phyloP scores from a whole-genome alignment of 768 basidiomycete species.

The Tylopilus subfusipes region DNA sequence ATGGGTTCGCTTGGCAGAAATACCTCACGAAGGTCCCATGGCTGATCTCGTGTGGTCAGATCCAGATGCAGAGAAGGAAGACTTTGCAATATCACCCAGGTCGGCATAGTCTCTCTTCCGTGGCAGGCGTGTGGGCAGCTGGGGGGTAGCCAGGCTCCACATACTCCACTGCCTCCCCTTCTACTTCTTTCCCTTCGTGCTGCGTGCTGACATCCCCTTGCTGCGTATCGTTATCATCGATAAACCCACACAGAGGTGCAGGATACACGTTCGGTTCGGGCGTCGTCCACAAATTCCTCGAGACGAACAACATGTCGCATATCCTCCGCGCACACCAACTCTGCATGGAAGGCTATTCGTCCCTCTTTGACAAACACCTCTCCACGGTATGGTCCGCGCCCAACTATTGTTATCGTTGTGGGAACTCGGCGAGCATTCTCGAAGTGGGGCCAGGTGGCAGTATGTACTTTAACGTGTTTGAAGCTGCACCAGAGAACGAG shows the following conservation, averaged over 20 bases:
- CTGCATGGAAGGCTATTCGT: constrained; percentile 99
- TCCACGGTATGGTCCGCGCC: constrained; percentile 99
- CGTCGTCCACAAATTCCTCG: constrained; percentile 95
- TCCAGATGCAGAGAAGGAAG: constrained; percentile 98
- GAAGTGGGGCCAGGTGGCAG: constrained; percentile 88
- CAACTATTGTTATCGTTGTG: constrained; percentile 98
- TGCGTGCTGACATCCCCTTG: constrained; percentile 5
- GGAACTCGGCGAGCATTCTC: constrained; percentile 93
- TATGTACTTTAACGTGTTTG: constrained; percentile 97
- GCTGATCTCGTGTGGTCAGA: constrained; percentile 99
- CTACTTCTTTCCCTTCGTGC: constrained; percentile 8
- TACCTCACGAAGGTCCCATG: constrained; percentile 99
- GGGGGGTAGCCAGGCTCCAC: constrained; percentile 7
- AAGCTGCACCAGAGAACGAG: constrained; percentile 98
- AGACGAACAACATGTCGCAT: constrained; percentile 94
- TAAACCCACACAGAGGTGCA: constrained; percentile 65
- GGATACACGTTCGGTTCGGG: constrained; percentile 99
- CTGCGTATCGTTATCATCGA: neutral
- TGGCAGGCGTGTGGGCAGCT: constrained; percentile 3
- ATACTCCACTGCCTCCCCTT: constrained; percentile 6
- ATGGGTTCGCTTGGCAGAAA: constrained; percentile 54
- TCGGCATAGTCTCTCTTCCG: constrained; percentile 35
- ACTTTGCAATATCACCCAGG: constrained; percentile 98
- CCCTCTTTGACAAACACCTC: constrained; percentile 92
- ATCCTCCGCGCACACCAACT: constrained; percentile 98